Evolutionary conservation across 805 yeast species (phyloP), one percentile per base, ranked within the genome.

Genomic region (Starmera amethionina): DNA sequence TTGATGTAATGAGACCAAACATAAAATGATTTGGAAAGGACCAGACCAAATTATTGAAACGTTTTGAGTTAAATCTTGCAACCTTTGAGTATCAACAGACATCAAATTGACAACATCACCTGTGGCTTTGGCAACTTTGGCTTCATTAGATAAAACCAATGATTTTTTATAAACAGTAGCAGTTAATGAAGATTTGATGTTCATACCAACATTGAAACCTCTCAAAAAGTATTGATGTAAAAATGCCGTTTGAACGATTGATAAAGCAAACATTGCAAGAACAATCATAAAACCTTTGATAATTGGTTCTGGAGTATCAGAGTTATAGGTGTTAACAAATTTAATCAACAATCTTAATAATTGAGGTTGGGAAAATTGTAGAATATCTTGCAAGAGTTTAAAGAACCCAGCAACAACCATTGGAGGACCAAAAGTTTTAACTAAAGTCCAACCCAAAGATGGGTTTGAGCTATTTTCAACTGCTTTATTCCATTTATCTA

Each of bases 81-180:
- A 65, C 63, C 95, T 77, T 62, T 84, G 95, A 3, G 88, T 79
- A 63, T 89, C 97, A 35, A 89, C 95, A 40, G 95, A 80, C 96
- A 89, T 87, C 52, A 89, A 68, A 56, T 89, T 89, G 42, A 89
- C 97, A 48, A 90, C 84, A 58, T 88, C 96, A 55, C 97, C 97
- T 5, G 95, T 84, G 29, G 85, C 75, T 33, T 86, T 76, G 51
- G 74, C 62, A 55, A 75, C 77, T 44, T 77, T 77, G 10, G 86
- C 75, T 54, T 84, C 93, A 48, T 75, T 79, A 2, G 90, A 82
- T 44, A 84, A 63, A 12, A 70, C 74, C 46, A 84, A 58, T 0
- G 93, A 67, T 55, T 84, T 84, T 48, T 77, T 67, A 56, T 84
- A 84, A 39, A 84, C 72, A 14, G 76, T 64, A 1, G 88, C 71